Percentiles rank a stretch among this genome's conserved stretches.
Conservation (phyloP, 2,329 filamentous ascomycete genomes). For the Fusarium lateritium region DNA sequence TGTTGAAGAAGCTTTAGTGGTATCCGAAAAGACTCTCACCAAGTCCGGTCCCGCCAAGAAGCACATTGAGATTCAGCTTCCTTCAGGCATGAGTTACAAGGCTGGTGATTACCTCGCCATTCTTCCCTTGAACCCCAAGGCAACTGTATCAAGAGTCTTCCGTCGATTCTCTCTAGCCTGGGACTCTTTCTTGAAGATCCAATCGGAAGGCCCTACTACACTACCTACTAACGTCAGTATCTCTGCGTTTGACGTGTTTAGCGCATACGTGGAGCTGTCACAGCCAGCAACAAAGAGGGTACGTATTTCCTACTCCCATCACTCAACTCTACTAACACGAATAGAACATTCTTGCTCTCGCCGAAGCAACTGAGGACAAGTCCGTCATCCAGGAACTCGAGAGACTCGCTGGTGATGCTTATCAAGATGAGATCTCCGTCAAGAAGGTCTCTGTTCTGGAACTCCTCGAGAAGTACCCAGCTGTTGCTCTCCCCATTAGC, state of each 20-base stretch:
- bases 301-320: conserved; percentile 37
- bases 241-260: conserved; percentile 74
- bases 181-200: conserved; percentile 77
- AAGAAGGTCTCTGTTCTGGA: conserved; percentile 77
- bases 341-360: conserved; percentile 59
- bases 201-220: conserved; percentile 64
- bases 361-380: conserved; percentile 65
- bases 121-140: conserved; percentile 77
- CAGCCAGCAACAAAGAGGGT: conserved; percentile 80
- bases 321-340: conserved; percentile 24
- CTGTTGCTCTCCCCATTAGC: conserved; percentile 73
- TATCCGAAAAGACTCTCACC: conserved; percentile 43
- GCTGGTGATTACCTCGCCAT: conserved; percentile 84
- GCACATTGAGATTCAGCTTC: conserved; percentile 77
- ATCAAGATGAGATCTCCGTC: conserved; percentile 63
- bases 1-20: conserved; percentile 44
- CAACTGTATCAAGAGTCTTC: conserved; percentile 74
- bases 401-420: conserved; percentile 63
- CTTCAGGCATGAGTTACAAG: conserved; percentile 75
- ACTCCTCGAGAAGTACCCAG: conserved; percentile 75
- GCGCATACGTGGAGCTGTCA: conserved; percentile 79
- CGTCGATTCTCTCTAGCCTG: conserved; percentile 76
- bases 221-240: conserved; percentile 71
- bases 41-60: conserved; percentile 64
- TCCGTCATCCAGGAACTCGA: conserved; percentile 60